Evolutionary conservation across 2,329 filamentous ascomycete species (phyloP), one percentile per base, ranked within the genome.

Genomic region (Fusarium sp.): DNA sequence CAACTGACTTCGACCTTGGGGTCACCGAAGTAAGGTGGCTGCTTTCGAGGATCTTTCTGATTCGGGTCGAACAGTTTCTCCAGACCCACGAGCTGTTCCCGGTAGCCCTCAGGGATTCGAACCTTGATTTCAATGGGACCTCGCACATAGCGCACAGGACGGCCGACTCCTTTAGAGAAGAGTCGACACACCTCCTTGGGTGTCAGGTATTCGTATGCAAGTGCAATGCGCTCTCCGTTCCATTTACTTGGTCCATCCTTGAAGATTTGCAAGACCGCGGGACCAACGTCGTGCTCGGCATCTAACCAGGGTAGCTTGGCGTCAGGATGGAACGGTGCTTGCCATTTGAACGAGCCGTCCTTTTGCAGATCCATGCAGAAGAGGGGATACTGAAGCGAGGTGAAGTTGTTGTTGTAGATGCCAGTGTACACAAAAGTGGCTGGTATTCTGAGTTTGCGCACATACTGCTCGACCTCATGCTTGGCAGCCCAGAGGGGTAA

Each of bases 371-470:
- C 94, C 93, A 98, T 97, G 83, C 95, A 96, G 85, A 98, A 98
- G 8, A 98, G 87, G 3, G 96, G 96, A 79, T 97, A 98, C 3
- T 91, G 91, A 36, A 98, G 87, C 51, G 93, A 96, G 35, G 95
- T 98, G 83, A 98, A 99, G 81, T 99, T 98, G 84, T 98, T 98
- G 87, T 98, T 97, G 86, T 98, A 99, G 77, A 98, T 98, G 67
- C 95, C 96, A 15, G 95, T 94, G 82, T 98, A 98, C 73, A 98
- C 92, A 81, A 97, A 98, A 0, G 95, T 98, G 2, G 95, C 91
- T 0, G 94, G 94, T 16, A 98, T 86, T 15, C 91, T 91, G 44
- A 97, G 89, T 79, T 94, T 90, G 65, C 93, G 91, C 57, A 98
- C 89, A 81, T 98, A 97, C 61, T 96, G 93, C 83, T 98, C 96